phyloP scores from a whole-genome alignment of 2,329 filamentous ascomycete genomes.

The Sporothrix curviconia region DNA sequence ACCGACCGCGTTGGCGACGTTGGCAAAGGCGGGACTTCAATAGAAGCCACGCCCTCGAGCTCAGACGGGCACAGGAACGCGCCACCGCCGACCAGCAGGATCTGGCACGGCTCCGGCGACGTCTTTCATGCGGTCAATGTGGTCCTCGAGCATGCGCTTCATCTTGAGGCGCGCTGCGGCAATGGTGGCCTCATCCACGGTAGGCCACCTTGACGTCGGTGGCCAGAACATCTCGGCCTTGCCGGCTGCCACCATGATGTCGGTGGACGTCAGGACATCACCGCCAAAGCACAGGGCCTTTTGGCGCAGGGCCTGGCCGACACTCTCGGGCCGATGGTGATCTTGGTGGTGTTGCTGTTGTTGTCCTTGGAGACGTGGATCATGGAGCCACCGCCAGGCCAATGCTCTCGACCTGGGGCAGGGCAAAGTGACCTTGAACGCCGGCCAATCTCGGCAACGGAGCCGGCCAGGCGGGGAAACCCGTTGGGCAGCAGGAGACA shows the following conservation, averaged over 20 bases:
- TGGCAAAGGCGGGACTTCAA: conserved; percentile 52
- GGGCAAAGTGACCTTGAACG: conserved; percentile 55
- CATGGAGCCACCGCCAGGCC: conserved; percentile 52
- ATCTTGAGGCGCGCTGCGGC: conserved; percentile 33
- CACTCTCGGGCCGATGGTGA: conserved; percentile 24
- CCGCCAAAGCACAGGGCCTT: conserved; percentile 53
- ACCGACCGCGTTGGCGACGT: conserved; percentile 59
- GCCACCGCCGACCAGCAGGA: conserved; percentile 58
- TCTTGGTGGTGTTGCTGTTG: too few species aligned
- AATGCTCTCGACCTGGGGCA: conserved; percentile 52
- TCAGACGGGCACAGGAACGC: conserved; percentile 50
- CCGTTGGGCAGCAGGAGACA: conserved; percentile 54
- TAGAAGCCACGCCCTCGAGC: conserved; percentile 48
- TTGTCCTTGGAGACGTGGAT: conserved; percentile 36
- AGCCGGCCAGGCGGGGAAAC: conserved; percentile 56
- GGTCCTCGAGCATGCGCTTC: conserved; percentile 46
- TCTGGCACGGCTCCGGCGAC: conserved; percentile 49
- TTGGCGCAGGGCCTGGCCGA: conserved; percentile 38
- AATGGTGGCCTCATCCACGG: conserved; percentile 25
- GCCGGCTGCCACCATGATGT: conserved; percentile 36
- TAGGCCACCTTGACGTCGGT: conserved; percentile 22
- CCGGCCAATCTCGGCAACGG: conserved; percentile 56
- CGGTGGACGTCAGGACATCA: conserved; percentile 51
- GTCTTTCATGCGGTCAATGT: conserved; percentile 59
- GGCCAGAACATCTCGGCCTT: conserved; percentile 20